Evolutionary conservation across 1,284 basidiomycete species (phyloP), one percentile per base, ranked within the genome.

Genomic region (Trametes versicolor): DNA sequence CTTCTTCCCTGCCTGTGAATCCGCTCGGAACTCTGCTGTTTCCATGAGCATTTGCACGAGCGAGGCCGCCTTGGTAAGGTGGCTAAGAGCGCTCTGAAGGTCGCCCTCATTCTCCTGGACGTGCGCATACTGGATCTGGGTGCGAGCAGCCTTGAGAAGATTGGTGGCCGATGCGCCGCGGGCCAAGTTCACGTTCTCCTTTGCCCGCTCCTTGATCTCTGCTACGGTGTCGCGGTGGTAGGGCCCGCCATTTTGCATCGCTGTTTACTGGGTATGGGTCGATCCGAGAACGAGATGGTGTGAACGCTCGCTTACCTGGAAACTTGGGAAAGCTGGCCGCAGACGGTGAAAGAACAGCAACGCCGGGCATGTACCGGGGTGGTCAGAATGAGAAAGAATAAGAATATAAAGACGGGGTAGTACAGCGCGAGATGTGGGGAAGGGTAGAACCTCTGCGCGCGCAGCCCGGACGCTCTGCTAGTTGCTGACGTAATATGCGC

Each of bases 131-230:
- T 78, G 75, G 57, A 85, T 81, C 74, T 89, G 88, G 25, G 75
- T 79, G 49, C 85, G 82, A 15, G 91, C 91, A n/a, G 80, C 76
- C 71, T 80, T 83, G 76, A 93, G 84, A 69, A 92, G 81, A 9
- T 83, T 78, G 37, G 84, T 72, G 15, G 87, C 78, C 6, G 89
- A 85, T 51, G 82, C 82, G 19, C 87, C 86, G 64, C 85, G 83
- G 63, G 83, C 81, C 63, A 79, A 84, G 56, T 81, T 79, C 17
- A 87, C 87, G 51, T 82, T 78, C 60, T 86, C 86, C 73, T 83
- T 88, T 12, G 86, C 88, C 72, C 80, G 85, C 58, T 82, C 81
- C 75, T 90, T 91, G 73, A 93, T 87, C 64, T 90, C 88, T 43
- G 82, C 77, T 58, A 88, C 82, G n/a, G 84, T 82, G 34, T 75